Percentiles rank a stretch among this genome's conserved stretches.
These are phyloP conservation scores for Sarocladiaceae sp. DNA, from an alignment of 2,329 filamentous ascomycete genomes.

Conservation along the genomic window DNA sequence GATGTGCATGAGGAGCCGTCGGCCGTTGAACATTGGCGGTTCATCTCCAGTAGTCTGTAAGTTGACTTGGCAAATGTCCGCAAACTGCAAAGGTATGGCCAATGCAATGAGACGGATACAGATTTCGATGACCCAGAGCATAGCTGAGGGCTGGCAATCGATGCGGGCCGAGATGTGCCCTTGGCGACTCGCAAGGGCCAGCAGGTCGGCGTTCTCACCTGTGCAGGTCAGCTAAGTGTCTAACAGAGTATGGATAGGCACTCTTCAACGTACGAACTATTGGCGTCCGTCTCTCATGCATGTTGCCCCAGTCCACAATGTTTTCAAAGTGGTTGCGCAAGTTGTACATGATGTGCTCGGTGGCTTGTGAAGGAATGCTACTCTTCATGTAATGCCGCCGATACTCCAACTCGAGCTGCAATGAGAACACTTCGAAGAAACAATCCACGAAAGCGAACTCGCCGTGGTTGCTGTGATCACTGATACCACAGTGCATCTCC, in stretches of 20 bases:
- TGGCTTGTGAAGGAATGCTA: constrained; percentile 13
- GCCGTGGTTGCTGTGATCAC: constrained; percentile 1
- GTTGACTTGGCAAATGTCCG: neutral
- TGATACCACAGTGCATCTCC: neutral
- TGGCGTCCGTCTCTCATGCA: constrained; percentile 16
- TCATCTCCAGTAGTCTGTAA: neutral
- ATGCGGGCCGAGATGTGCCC: constrained; percentile 14
- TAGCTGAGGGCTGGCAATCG: constrained; percentile 16
- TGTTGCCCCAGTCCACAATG: constrained; percentile 16
- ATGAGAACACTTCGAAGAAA: constrained; percentile 23
- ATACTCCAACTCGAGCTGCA: constrained; percentile 21
- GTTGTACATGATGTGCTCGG: constrained; percentile 21
- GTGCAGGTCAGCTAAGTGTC: neutral
- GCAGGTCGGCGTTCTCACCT: constrained; percentile 22
- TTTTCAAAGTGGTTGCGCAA: constrained; percentile 23
- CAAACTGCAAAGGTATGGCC: constrained; percentile 12
- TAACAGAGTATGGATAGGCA: neutral
- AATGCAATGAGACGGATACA: constrained; percentile 13
- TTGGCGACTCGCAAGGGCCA: constrained; percentile 17
- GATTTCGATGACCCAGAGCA: constrained; percentile 16
- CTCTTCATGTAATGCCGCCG: constrained; percentile 9
- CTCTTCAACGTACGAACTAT: constrained; percentile 18
- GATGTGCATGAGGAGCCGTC: neutral
- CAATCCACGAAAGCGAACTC: constrained; percentile 12
- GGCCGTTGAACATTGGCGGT: neutral